phyloP scores from a whole-genome alignment of 495 filamentous ascomycete species.

The Aspergillus haitiensis region DNA sequence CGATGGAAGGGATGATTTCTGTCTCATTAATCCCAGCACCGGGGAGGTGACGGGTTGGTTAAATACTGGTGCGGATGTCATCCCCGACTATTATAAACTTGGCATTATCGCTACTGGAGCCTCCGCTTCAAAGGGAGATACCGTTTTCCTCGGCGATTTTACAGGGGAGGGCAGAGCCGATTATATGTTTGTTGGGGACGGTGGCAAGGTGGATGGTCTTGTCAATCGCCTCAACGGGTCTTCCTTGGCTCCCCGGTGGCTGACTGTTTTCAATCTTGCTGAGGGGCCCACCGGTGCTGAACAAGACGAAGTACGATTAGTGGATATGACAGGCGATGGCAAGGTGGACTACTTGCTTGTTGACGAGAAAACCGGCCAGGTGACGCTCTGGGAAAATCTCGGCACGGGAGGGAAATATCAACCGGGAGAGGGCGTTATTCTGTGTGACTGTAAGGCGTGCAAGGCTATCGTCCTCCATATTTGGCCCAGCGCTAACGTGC shows the following conservation, averaged over 20 bases:
- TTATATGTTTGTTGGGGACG: slow-evolving; percentile 1
- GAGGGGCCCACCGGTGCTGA: neutral
- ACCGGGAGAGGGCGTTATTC: slow-evolving; percentile 2
- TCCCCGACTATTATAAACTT: slow-evolving; percentile 4
- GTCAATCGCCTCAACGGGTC: neutral
- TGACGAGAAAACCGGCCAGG: neutral
- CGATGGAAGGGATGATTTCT: slow-evolving; percentile 5
- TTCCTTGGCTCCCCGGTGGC: neutral
- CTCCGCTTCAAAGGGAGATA: neutral
- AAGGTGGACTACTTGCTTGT: slow-evolving; percentile 9
- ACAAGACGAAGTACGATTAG: neutral
- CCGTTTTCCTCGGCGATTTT: neutral
- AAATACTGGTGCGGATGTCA: slow-evolving; percentile 2
- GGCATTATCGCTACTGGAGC: neutral
- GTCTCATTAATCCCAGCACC: neutral
- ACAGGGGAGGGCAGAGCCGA: slow-evolving; percentile 5
- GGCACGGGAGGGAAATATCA: slow-evolving; percentile 10
- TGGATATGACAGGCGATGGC: slow-evolving; percentile 7
- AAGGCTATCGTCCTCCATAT: neutral
- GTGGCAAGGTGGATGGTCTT: slow-evolving; percentile 1
- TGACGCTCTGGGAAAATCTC: neutral
- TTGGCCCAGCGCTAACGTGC: neutral
- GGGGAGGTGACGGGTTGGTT: slow-evolving; percentile 7
- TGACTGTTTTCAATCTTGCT: neutral
- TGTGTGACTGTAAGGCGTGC: neutral